A percentile compares a stretch with the other conserved stretches of the same genome.
These are phyloP conservation scores for Termitomyces titanicus DNA, from an alignment of 768 basidiomycete genomes.

Conservation along the genomic window DNA sequence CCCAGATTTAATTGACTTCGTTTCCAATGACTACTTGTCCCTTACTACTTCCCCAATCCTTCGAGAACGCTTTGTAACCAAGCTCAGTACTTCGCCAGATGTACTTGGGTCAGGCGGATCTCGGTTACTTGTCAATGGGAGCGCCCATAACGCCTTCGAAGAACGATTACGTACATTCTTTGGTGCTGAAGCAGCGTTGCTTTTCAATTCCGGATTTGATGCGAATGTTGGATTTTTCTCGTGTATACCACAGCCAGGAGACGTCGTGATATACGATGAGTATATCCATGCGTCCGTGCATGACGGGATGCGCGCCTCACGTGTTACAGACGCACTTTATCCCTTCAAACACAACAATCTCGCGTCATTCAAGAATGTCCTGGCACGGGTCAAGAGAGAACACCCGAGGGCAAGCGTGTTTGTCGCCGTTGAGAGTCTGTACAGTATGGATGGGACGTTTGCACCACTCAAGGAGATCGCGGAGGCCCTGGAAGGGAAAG, in stretches of 20 bases:
- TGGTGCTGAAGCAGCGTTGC: constrained; percentile 54
- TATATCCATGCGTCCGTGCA: constrained; percentile 90
- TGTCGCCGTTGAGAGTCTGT: constrained; percentile 84
- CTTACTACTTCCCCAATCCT: constrained; percentile 59
- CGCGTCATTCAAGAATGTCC: constrained; percentile 37
- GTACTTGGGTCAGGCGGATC: constrained; percentile 89
- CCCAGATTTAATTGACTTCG: constrained; percentile 56
- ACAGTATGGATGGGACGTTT: constrained; percentile 96
- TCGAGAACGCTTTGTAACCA: constrained; percentile 53
- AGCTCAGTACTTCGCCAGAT: constrained; percentile 44
- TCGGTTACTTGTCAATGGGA: constrained; percentile 75
- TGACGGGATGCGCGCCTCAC: constrained; percentile 78
- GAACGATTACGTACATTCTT: constrained; percentile 64
- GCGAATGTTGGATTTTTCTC: constrained; percentile 89
- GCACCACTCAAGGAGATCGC: constrained; percentile 70
- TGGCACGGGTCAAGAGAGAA: constrained; percentile 38
- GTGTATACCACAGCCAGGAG: constrained; percentile 70
- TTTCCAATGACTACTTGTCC: constrained; percentile 93
- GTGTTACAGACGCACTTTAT: constrained; percentile 35
- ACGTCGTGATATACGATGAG: constrained; percentile 80
- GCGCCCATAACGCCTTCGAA: constrained; percentile 71
- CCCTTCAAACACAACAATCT: constrained; percentile 76
- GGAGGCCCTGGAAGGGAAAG: constrained; percentile 54
- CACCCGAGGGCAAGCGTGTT: constrained; percentile 56
- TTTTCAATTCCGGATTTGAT: constrained; percentile 94